Evolutionary conservation across 2,329 filamentous ascomycete genomes (phyloP).

Genomic region (Aspergillus phoenicis): DNA sequence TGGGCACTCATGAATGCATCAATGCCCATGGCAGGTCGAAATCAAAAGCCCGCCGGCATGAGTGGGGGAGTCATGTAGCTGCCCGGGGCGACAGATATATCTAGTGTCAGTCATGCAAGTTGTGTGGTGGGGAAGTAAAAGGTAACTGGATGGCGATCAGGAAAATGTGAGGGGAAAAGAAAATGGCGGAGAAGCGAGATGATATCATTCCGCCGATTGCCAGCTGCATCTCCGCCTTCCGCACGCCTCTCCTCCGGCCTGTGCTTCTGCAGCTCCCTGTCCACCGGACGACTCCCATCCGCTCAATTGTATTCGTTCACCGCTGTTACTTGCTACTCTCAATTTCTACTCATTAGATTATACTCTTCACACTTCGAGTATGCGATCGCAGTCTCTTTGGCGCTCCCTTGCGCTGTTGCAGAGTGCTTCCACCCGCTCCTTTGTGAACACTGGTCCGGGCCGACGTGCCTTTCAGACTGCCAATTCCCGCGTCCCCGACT

Average conservation of each 20-base stretch:
- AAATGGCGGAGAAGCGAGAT: conserved; percentile 3
- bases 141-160: not conserved
- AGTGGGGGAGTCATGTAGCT: not conserved
- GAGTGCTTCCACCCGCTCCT: conserved; percentile 23
- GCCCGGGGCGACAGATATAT: not conserved
- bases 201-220: conserved; percentile 12
- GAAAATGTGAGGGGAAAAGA: not conserved
- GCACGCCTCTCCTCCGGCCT: not conserved
- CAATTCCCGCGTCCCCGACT: conserved; percentile 39
- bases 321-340: not conserved
- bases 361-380: conserved; percentile 14
- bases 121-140: conserved; percentile 3
- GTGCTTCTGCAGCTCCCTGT: not conserved
- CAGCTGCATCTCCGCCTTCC: conserved; percentile 1
- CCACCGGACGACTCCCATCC: not conserved
- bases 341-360: not conserved
- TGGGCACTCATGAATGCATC: conserved; percentile 17
- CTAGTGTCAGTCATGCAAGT: not conserved
- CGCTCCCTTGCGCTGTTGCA: conserved; percentile 33
- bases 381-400: conserved; percentile 30
- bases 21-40: conserved; percentile 11
- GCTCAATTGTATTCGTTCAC: not conserved
- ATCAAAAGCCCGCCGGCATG: not conserved
- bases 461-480: conserved; percentile 34
- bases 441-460: conserved; percentile 18